Evolutionary conservation across 805 yeast genomes (phyloP), one percentile per base, ranked within the genome.

Genomic region (Candida khao-thaluensis): DNA sequence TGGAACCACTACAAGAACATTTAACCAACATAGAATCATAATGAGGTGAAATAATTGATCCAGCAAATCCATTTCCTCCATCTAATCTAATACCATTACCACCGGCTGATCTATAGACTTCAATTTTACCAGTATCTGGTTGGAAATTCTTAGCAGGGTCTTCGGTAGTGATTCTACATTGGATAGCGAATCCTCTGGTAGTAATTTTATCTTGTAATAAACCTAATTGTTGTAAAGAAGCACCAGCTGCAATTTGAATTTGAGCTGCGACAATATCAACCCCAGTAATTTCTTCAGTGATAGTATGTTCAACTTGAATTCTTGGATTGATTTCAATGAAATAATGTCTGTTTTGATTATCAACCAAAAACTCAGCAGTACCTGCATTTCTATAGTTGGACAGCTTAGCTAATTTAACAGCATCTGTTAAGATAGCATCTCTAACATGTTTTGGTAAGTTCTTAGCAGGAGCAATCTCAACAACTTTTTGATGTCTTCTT

Each of bases 11-110:
- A 59, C 97, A 88, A 24, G 96, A 80, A 66, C 99, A 91, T 69
- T 91, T 91, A 50, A 91, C 99, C 76, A 91, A 78, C 96, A 91
- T 85, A 25, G 97, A 90, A 69, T 91, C 99, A 69, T 91, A 91
- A 68, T 88, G 96, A 29, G 99, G 99, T 23, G 96, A 83, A 52
- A 91, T 93, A 50, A 93, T 81, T 16, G 97, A 85, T 49, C 99
- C 99, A 9, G 96, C 95, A 64, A 88, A 91, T 3, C 96, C 97
- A 62, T 91, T 91, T 69, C 98, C 98, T 71, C 99, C 99, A 58
- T 91, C 99, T 53, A 93, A 76, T 72, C 99, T 82, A 34, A 93
- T 97, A 65, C 99, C 99, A 60, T 93, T 93, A 74, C 99, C 99
- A 69, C 99, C 99, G 16, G 98, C 87, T 32, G 97, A 89, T 65